Conservation (phyloP, 2,329 filamentous ascomycete species). For the Ascochyta clinopodiicola region DNA sequence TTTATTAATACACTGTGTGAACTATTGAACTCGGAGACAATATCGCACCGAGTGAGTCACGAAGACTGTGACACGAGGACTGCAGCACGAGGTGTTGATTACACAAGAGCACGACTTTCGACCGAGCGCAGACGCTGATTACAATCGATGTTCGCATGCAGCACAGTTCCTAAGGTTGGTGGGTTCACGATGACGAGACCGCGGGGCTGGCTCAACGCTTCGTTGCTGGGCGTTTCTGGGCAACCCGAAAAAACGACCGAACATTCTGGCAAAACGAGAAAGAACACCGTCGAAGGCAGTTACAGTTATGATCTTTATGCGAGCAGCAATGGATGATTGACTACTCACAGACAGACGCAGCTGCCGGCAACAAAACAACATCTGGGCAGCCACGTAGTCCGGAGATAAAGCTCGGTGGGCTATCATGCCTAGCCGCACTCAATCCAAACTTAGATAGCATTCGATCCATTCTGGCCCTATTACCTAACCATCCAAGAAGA, state of each 20-base stretch:
- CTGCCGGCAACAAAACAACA: not conserved
- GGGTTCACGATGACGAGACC: slow-evolving; percentile 28
- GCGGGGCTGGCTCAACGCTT: slow-evolving; percentile 20
- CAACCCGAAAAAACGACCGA: slow-evolving; percentile 26
- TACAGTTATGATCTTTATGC: no score
- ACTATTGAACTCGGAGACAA: slow-evolving; percentile 15
- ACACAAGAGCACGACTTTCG: slow-evolving; percentile 1
- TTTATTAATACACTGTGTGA: slow-evolving; percentile 6
- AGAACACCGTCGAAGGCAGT: no score
- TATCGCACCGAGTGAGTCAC: slow-evolving; percentile 14
- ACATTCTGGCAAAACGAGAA: slow-evolving; percentile 8
- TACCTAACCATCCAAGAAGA: slow-evolving; percentile 11
- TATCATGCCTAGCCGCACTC: not conserved
- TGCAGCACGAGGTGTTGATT: slow-evolving; percentile 7
- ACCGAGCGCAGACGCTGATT: slow-evolving; percentile 3
- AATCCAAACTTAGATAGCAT: not conserved
- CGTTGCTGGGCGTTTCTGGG: slow-evolving; percentile 30
- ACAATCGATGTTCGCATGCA: slow-evolving; percentile 7
- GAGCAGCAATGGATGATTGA: no score
- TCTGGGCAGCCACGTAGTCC: slow-evolving; percentile 1
- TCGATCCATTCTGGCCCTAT: slow-evolving; percentile 8
- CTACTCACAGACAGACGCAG: no score
- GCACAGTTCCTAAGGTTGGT: slow-evolving; percentile 1
- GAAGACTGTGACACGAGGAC: not conserved
- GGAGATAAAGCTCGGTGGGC: slow-evolving; percentile 7